phyloP scores from a whole-genome alignment of 1,284 basidiomycete species.

The Agaricales sp. region DNA sequence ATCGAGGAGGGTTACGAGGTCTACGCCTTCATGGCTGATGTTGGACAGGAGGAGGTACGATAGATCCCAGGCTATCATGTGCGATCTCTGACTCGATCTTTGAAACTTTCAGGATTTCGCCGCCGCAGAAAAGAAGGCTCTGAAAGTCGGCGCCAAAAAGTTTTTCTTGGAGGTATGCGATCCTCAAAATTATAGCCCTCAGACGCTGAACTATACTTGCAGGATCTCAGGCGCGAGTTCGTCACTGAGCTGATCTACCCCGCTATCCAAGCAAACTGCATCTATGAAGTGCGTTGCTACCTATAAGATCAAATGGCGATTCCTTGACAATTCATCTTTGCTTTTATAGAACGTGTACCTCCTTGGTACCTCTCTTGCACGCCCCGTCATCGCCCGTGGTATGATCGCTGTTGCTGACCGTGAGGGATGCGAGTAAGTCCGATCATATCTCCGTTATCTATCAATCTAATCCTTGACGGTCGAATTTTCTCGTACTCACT shows the following conservation, averaged over 20 bases:
- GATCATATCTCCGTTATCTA: neutral
- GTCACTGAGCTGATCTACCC: slow-evolving; percentile 96
- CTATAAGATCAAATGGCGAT: slow-evolving; percentile 1
- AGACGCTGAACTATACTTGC: slow-evolving; percentile 1
- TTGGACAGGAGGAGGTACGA: slow-evolving; percentile 90
- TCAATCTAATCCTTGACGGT: slow-evolving; percentile 3
- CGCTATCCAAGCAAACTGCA: slow-evolving; percentile 96
- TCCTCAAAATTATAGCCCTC: neutral
- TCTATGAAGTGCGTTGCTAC: slow-evolving; percentile 72
- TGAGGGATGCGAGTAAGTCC: slow-evolving; percentile 84
- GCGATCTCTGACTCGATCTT: too few relatives aligned
- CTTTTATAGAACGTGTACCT: slow-evolving; percentile 82
- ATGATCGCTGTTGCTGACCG: slow-evolving; percentile 93
- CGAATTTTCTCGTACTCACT: slow-evolving; percentile 3
- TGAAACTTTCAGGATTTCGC: slow-evolving; percentile 77
- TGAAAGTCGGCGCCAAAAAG: slow-evolving; percentile 89
- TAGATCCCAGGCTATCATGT: neutral
- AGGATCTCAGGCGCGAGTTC: slow-evolving; percentile 95
- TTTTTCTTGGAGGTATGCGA: slow-evolving; percentile 78
- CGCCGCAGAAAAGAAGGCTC: slow-evolving; percentile 86
- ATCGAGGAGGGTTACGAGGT: slow-evolving; percentile 98
- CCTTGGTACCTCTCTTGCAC: slow-evolving; percentile 94
- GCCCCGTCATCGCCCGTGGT: slow-evolving; percentile 96
- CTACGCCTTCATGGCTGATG: slow-evolving; percentile 97
- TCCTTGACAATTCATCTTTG: slow-evolving; percentile 2